Evolutionary conservation across 352 stramenopile genomes (phyloP), one percentile per base, ranked within the genome.

Genomic region (Pythium vanterpoolii): DNA sequence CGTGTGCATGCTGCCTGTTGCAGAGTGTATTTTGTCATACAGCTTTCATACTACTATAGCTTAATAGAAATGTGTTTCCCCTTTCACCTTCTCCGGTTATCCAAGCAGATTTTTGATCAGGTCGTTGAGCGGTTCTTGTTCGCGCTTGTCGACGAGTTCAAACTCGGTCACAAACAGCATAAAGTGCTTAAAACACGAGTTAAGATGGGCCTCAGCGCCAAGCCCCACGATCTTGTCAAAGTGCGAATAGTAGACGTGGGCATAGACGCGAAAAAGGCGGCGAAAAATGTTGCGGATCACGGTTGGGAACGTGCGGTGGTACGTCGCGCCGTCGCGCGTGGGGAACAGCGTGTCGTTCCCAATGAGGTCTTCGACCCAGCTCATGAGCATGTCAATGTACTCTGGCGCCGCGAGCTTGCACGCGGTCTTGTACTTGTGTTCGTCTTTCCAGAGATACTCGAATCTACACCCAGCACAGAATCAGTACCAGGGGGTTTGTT

Each of bases 181-280:
- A 60, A 99, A 99, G 73, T 98, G 95, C 69, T 99, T 99, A 76
- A 99, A 98, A 66, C 91, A 98, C 54, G 96, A 98, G 76, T 99
- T 99, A 49, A 99, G 79, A 70, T 98, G 93, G 30, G 95, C 93
- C 58, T 98, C 94, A 52, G 97, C 97, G 23, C 93, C 90, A 31
- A 98, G 80, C 45, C 83, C 86, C 54, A 98, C 89, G 63, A 98
- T 86, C 49, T 97, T 98, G 58, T 96, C 86, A 56, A 98, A 98
- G 72, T 98, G 97, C 60, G 86, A 96, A 63, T 96, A 97, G 74
- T 99, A 99, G 39, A 98, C 89, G 76, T 98, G 96, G 21, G 93
- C 94, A 71, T 98, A 99, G 1, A 99, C 93, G 13, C 96, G 82
- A 74, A 99, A 98, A n/a, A 99, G 75, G 31, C 95, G 79, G 45